Base-by-base conservation (phyloP, 805 yeast species). In the Saturnispora ahearnii region DNA sequence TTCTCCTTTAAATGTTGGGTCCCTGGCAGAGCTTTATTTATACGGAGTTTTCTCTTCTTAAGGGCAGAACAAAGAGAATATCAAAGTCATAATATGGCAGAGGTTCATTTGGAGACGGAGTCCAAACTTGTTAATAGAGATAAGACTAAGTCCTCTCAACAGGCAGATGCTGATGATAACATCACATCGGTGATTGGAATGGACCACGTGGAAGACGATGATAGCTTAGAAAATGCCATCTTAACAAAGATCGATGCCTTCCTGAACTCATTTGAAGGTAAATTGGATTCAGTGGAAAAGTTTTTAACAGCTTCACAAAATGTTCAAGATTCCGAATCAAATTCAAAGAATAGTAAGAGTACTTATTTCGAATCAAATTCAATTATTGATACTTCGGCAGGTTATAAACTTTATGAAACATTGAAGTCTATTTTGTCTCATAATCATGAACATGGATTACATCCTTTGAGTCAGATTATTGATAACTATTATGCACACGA, bases 201-300 rank as follows among this genome's bases (percentile, higher is more conserved):
- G n/a, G 46, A 9, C 29, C 29, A 26, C 29, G 29, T 26, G 51
- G 62, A n/a, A 13, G 4, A 38, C n/a, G 45, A 47, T 6, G 49
- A 24, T 8, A 43, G 44, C 10, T 47, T 60, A 43, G 69, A 64
- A 50, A 63, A 60, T 46, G 52, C 53, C 11, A 50, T 66, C 3
- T 47, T 65, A 22, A 60, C 57, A 40, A 58, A 57, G 49, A 51
- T 66, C 44, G 70, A 66, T 49, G 48, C 46, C 4, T 61, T 66
- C 30, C 48, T 66, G 45, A 55, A 54, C 12, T 58, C 55, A 32
- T 52, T 66, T 42, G 70, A 66, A 41, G 33, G 53, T 6, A 59
- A 55, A 29, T 55, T 66, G n/a, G 63, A 59, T 12, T 43, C 51
- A 4, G 52, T 63, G 45, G 69, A 66, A 48, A 58, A 55, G 18